Conservation (phyloP, 2,329 filamentous ascomycete species). For the Domatiomyces globalis region DNA sequence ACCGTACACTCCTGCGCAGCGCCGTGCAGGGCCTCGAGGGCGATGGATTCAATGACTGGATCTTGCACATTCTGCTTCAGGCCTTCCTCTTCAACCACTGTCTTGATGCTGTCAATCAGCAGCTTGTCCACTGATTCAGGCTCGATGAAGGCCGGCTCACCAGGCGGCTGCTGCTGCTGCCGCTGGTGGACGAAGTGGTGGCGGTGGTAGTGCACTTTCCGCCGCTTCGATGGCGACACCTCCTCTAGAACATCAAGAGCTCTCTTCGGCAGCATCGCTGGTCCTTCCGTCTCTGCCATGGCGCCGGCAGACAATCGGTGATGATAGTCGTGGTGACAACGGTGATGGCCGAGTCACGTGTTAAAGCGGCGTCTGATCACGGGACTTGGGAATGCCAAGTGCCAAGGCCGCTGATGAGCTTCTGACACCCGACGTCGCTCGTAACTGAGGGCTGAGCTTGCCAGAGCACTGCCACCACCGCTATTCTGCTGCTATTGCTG, state of each 20-base stretch:
- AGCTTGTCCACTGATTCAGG: conserved; percentile 40
- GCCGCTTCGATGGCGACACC: conserved; percentile 19
- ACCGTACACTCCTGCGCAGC: conserved; percentile 46
- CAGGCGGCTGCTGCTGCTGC: conserved; percentile 18
- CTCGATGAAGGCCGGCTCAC: conserved; percentile 34
- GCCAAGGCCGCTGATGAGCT: conserved; percentile 1
- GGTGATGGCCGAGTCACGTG: conserved; percentile 6
- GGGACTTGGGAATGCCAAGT: background rate
- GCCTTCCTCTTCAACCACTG: conserved; percentile 15
- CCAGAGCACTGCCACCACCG: conserved; percentile 3
- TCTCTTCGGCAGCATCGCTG: background rate
- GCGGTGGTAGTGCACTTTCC: conserved; percentile 28
- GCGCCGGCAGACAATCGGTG: background rate
- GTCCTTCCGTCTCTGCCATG: background rate
- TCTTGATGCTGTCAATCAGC: conserved; percentile 41
- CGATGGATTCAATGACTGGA: conserved; percentile 36
- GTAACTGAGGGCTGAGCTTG: no score
- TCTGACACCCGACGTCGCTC: background rate
- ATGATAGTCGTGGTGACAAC: background rate
- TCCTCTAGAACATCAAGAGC: background rate
- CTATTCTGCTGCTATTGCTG: conserved; percentile 14
- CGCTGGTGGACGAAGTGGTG: conserved; percentile 29
- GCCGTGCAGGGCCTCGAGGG: conserved; percentile 42
- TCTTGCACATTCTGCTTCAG: conserved; percentile 12
- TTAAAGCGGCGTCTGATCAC: background rate